Evolutionary conservation across 257 asterid genomes (phyloP), one percentile per base, ranked within the genome.

Genomic region (Misopates orontium): DNA sequence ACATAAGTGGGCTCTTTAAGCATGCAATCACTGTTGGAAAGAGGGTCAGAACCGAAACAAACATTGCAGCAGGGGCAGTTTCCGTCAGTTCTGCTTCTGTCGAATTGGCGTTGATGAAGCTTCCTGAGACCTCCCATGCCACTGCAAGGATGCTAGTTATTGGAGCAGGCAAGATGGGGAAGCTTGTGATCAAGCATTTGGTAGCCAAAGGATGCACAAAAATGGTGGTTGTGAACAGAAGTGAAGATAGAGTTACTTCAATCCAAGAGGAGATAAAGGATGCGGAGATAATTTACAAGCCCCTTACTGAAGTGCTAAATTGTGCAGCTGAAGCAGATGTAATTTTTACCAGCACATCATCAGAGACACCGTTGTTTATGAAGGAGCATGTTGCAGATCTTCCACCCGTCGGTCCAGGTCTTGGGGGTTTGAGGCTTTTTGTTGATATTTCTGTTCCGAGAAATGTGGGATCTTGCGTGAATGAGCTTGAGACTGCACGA

Each of bases 101-200:
- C 13, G 98, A 92, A 66, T 71, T 92, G 77, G 97, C 98, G 58
- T 55, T 89, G 56, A 85, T 87, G 97, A 92, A 92, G 83, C 80
- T 92, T 72, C 98, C 98, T 0, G 83, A 82, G 45, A 64, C 83
- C 56, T 82, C 89, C 44, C 93, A 89, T 4, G 68, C 84, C 53
- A 74, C 81, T 36, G 88, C 96, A 12, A 82, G 95, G 60, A 84
- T 87, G 90, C 56, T 92, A 51, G 83, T 92, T 10, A 75, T 92
- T 60, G 98, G 98, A 58, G 97, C 98, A 5, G 98, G 98, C 42
- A 89, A 92, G 71, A 89, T 92, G 98, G 98, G 98, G 32, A 92
- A 92, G 80, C 96, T 92, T n/a, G 98, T 92, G 64, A 84, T 92
- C 81, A 92, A 89, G 78, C 97, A 89, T 79, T 77, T 92, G 84